Percentiles rank a stretch among this genome's conserved stretches.
phyloP scores from a whole-genome alignment of 345 rosid species.

The Corymbia maculata region DNA sequence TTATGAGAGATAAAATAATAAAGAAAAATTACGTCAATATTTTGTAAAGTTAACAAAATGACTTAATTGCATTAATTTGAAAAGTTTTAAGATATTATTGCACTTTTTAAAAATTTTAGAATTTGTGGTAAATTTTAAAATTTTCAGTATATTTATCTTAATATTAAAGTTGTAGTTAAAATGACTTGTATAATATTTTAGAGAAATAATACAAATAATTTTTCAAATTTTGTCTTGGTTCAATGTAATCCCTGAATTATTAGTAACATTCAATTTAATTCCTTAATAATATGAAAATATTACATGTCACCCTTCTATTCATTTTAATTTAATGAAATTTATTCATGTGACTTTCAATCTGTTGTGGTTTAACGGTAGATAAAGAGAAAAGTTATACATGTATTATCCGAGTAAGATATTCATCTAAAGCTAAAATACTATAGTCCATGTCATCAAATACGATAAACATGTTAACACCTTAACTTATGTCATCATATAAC shows the following conservation, averaged over 20 bases:
- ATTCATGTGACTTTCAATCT: background rate
- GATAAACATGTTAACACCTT: background rate
- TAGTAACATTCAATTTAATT: too few species aligned
- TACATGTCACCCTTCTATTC: too few species aligned
- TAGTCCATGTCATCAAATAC: background rate
- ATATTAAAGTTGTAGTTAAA: background rate
- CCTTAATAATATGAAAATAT: background rate
- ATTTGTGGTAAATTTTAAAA: too few species aligned
- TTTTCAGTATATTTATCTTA: background rate
- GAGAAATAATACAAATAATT: background rate
- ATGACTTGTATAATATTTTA: background rate
- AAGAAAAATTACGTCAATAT: rapidly evolving
- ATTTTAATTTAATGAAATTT: too few species aligned
- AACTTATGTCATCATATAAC: background rate
- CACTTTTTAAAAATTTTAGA: background rate
- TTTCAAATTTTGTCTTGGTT: too few species aligned
- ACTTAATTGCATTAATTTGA: background rate
- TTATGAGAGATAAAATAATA: background rate
- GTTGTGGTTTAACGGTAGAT: too few species aligned
- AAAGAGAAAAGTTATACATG: background rate
- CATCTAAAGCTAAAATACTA: background rate
- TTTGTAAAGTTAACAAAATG: rapidly evolving
- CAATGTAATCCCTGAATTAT: too few species aligned
- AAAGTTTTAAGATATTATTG: background rate
- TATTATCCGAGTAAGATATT: background rate